phyloP scores from a whole-genome alignment of 2,329 filamentous ascomycete genomes.

The Aaosphaeria pasadenensis region DNA sequence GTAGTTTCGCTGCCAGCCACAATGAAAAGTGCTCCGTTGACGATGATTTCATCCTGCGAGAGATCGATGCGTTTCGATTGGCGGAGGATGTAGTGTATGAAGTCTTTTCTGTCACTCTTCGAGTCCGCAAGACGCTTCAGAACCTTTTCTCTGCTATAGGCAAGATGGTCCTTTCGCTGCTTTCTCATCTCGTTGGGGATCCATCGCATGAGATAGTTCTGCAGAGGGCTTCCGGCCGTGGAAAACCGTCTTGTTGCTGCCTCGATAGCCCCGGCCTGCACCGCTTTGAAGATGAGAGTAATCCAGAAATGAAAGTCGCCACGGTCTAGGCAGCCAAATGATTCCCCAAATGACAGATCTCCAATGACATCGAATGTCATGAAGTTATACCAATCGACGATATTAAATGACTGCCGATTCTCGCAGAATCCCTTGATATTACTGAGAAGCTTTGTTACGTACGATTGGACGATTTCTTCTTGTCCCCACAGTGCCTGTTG shows the following conservation, averaged over 20 bases:
- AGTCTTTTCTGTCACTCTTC: constrained; percentile 12
- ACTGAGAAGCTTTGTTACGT: constrained; percentile 35
- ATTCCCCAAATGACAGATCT: constrained; percentile 24
- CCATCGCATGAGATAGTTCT: constrained; percentile 12
- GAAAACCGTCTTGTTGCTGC: constrained; percentile 8
- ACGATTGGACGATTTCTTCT: constrained; percentile 28
- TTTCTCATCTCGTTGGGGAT: constrained; percentile 11
- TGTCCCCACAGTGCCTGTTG: constrained; percentile 31
- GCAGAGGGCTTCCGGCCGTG: constrained; percentile 5
- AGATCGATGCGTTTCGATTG: constrained; percentile 9
- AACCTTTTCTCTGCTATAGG: constrained; percentile 12
- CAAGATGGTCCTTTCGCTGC: constrained; percentile 7
- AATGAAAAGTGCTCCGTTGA: constrained; percentile 11
- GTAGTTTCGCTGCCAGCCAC: constrained; percentile 20
- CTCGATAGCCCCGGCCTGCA: constrained; percentile 10
- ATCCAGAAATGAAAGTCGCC: constrained; percentile 22
- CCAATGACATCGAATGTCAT: constrained; percentile 20
- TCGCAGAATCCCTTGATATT: constrained; percentile 25
- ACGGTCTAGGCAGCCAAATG: constrained; percentile 15
- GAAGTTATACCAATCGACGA: constrained; percentile 22
- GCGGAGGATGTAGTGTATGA: constrained; percentile 13
- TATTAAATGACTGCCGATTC: constrained; percentile 15
- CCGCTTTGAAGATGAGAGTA: constrained; percentile 6
- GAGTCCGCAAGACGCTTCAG: constrained; percentile 12
- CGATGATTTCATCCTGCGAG: constrained; percentile 13